Base-by-base conservation (phyloP, 2,329 filamentous ascomycete genomes). In the Zymoseptoria crescenta region DNA sequence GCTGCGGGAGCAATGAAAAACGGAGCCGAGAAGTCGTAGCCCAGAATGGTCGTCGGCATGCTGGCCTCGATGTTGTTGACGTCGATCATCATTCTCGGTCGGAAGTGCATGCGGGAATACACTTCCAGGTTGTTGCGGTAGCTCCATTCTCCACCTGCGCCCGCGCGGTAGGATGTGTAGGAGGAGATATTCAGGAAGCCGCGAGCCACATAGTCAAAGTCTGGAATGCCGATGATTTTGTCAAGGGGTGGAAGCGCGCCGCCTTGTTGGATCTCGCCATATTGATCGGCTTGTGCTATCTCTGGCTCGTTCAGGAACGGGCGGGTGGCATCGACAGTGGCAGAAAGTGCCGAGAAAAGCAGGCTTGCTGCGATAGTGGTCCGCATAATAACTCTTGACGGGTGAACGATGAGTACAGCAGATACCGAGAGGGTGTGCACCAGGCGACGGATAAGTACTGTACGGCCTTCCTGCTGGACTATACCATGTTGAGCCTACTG, bases 1-100 rank as follows among this genome's bases (percentile, higher is more conserved):
- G 93, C 93, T 10, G 93, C 66, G 49, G 93, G 93, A 1, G 93
- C 96, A 41, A 96, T 87, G 77, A 96, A 97, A 77, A 96, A 94
- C 21, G 93, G 93, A 52, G 93, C 87, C 61, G 87, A 83, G 62
- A 85, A 84, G 70, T 88, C 89, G 49, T 87, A 85, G 64, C 91
- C 92, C 9, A 97, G 87, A 89, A 97, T 96, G 2, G 87, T 96
- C 24, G 92, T 96, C 28, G 62, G 62, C 41, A 65, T 58, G 2
- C 62, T 64, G 19, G 62, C 63, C 21, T 69, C 66, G 19, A 62
- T 62, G 27, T 68, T 65, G 55, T 64, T 64, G 56, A 68, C 65
- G 41, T 62, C 60, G 27, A 64, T 65, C 61, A 68, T 60, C 13
- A 63, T 60, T 35, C 62, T 54, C 4, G 62, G 62, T 16, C 62